phyloP scores from a whole-genome alignment of 2,329 filamentous ascomycete species.

The Ceratocystis diversiconidia region DNA sequence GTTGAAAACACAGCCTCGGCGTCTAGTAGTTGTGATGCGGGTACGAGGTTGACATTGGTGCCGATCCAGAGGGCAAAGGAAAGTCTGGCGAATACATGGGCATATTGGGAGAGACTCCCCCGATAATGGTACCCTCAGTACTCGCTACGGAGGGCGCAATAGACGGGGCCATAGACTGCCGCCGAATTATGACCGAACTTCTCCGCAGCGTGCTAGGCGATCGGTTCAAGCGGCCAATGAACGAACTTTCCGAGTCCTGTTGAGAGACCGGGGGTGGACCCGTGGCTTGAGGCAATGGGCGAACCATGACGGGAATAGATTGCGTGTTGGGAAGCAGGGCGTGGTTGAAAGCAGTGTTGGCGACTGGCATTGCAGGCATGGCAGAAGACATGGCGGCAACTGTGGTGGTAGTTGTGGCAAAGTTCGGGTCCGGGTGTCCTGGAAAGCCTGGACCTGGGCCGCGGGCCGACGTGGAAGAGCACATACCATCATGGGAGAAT shows the following conservation, averaged over 20 bases:
- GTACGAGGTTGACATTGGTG: conserved; percentile 4
- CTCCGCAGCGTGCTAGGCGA: conserved; percentile 14
- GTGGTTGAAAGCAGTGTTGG: neutral
- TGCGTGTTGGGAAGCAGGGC: conserved; percentile 1
- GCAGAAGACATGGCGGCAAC: neutral
- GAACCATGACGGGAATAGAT: conserved; percentile 14
- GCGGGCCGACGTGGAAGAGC: conserved; percentile 10
- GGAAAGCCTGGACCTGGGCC: conserved; percentile 6
- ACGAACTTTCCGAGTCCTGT: conserved; percentile 11
- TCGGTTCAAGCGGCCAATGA: conserved; percentile 12
- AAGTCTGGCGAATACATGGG: conserved; percentile 9
- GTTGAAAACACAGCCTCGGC: neutral
- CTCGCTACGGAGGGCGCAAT: conserved; percentile 10
- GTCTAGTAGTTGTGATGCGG: conserved; percentile 2
- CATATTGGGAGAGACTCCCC: neutral
- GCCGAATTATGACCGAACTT: conserved; percentile 12
- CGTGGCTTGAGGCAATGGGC: conserved; percentile 4
- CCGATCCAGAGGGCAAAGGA: neutral
- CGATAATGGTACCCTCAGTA: conserved; percentile 8
- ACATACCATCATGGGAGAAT: conserved; percentile 12
- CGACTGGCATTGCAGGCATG: neutral
- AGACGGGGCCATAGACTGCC: conserved; percentile 13
- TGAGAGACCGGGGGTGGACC: conserved; percentile 8
- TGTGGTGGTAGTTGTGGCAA: conserved; percentile 4
- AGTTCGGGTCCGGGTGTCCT: conserved; percentile 1